phyloP scores from a whole-genome alignment of 2,329 filamentous ascomycete genomes.

The Dactylellina cionopaga region DNA sequence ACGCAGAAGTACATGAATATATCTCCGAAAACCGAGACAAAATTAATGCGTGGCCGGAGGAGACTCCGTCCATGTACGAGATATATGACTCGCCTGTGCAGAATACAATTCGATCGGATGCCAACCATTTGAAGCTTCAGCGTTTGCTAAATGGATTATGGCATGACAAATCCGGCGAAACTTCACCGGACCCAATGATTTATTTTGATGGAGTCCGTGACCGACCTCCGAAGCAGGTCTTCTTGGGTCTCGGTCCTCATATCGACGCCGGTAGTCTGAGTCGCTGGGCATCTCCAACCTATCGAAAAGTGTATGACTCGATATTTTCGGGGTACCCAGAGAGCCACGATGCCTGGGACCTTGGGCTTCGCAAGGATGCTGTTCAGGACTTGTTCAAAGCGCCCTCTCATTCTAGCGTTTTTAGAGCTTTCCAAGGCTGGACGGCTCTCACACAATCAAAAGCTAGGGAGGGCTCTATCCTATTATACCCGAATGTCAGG shows the following conservation, averaged over 20 bases:
- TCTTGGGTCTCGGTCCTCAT: slow-evolving; percentile 63
- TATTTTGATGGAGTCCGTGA: slow-evolving; percentile 62
- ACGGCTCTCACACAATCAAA: slow-evolving; percentile 61
- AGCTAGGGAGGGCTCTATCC: slow-evolving; percentile 60
- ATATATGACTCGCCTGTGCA: slow-evolving; percentile 62
- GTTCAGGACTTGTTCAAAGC: slow-evolving; percentile 60
- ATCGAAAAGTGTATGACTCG: slow-evolving; percentile 60
- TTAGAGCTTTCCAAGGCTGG: slow-evolving; percentile 63
- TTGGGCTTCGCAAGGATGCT: slow-evolving; percentile 59
- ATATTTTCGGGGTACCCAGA: slow-evolving; percentile 61
- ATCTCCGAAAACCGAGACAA: slow-evolving; percentile 59
- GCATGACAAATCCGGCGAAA: slow-evolving; percentile 56
- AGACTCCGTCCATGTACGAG: slow-evolving; percentile 61
- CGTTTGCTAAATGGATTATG: slow-evolving; percentile 61
- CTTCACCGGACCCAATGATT: slow-evolving; percentile 60
- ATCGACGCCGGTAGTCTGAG: slow-evolving; percentile 63
- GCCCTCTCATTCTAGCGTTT: slow-evolving; percentile 60
- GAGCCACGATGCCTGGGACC: slow-evolving; percentile 61
- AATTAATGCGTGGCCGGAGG: slow-evolving; percentile 60
- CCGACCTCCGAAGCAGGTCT: slow-evolving; percentile 60
- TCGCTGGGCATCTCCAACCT: slow-evolving; percentile 62
- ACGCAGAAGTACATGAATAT: slow-evolving; percentile 59
- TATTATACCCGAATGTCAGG: slow-evolving; percentile 62
- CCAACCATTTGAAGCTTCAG: slow-evolving; percentile 60
- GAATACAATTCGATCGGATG: slow-evolving; percentile 60